phyloP scores from a whole-genome alignment of 2,329 filamentous ascomycete species.

The Thielaviopsis euricoi region DNA sequence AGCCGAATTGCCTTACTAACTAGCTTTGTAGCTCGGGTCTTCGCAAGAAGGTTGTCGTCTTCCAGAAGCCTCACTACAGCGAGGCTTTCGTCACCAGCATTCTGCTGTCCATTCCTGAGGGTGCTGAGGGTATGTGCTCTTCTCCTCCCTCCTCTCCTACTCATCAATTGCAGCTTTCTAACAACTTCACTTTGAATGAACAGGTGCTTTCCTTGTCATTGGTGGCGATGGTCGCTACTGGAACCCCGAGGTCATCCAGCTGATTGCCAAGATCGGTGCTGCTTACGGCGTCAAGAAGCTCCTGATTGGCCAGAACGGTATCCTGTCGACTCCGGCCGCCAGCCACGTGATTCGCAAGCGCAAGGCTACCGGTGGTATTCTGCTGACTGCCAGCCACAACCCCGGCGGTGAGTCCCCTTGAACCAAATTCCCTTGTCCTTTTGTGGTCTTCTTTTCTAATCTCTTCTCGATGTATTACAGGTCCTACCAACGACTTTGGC shows the following conservation, averaged over 20 bases:
- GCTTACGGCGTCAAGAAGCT: slow-evolving; percentile 99
- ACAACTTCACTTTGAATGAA: slow-evolving; percentile 6
- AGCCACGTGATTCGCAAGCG: slow-evolving; percentile 91
- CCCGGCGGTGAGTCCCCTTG: slow-evolving; percentile 56
- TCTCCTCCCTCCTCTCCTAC: background rate
- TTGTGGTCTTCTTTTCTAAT: background rate
- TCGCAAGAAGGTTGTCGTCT: slow-evolving; percentile 96
- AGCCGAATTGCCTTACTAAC: background rate
- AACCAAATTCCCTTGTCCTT: background rate
- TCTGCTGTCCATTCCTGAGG: slow-evolving; percentile 90
- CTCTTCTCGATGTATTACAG: slow-evolving; percentile 25
- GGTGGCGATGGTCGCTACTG: slow-evolving; percentile 94
- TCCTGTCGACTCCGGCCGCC: slow-evolving; percentile 88
- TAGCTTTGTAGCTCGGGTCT: slow-evolving; percentile 61
- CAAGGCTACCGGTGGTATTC: slow-evolving; percentile 88
- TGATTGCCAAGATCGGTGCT: slow-evolving; percentile 93
- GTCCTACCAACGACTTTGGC: slow-evolving; percentile 86
- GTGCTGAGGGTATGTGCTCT: slow-evolving; percentile 47
- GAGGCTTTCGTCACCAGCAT: slow-evolving; percentile 92
- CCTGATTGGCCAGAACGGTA: slow-evolving; percentile 86
- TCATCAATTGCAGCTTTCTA: background rate
- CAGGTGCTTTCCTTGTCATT: slow-evolving; percentile 74
- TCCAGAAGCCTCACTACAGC: slow-evolving; percentile 89
- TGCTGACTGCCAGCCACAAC: slow-evolving; percentile 95
- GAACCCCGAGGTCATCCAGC: slow-evolving; percentile 90